A percentile compares a stretch with the other conserved stretches of the same genome.
These are phyloP conservation scores for Nitzschia sp. DNA, from an alignment of 108 stramenopile species.

Conservation along the genomic window DNA sequence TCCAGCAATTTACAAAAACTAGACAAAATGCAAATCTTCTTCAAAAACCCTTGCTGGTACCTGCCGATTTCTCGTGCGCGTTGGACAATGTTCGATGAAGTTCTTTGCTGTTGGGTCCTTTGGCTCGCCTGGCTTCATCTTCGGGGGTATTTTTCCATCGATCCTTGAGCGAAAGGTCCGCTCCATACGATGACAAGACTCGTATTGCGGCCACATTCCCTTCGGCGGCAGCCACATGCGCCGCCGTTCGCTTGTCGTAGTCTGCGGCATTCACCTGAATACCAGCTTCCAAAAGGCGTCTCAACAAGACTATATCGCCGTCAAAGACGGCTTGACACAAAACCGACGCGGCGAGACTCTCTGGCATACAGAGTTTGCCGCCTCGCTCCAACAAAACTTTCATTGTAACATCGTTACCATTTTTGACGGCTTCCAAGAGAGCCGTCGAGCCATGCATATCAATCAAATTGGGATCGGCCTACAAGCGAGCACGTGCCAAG, in stretches of 20 bases:
- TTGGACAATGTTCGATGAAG: not conserved
- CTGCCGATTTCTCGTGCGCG: too few species aligned
- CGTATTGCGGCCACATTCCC: slow-evolving; percentile 44
- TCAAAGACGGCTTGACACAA: slow-evolving; percentile 61
- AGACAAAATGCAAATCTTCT: too few species aligned
- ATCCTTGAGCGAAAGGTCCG: slow-evolving; percentile 46
- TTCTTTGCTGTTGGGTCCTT: not conserved
- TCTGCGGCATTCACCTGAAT: slow-evolving; percentile 62
- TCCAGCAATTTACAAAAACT: too few species aligned
- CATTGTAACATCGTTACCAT: slow-evolving; percentile 59
- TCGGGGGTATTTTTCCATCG: slow-evolving; percentile 41
- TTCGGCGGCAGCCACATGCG: slow-evolving; percentile 64
- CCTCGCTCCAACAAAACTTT: slow-evolving; percentile 31
- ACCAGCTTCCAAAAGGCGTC: slow-evolving; percentile 49
- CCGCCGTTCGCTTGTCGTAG: slow-evolving; percentile 57
- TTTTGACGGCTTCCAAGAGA: slow-evolving; percentile 59
- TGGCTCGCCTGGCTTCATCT: slow-evolving; percentile 37
- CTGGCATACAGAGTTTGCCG: slow-evolving; percentile 45
- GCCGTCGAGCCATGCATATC: slow-evolving; percentile 73
- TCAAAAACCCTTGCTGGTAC: too few species aligned
- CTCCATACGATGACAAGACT: slow-evolving; percentile 45
- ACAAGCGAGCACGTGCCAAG: too few species aligned
- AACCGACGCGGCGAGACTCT: slow-evolving; percentile 48
- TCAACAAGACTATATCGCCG: slow-evolving; percentile 51
- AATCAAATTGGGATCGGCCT: slow-evolving; percentile 57